A percentile compares a stretch with the other conserved stretches of the same genome.
These are phyloP conservation scores for Talaromyces borbonicus DNA, from an alignment of 495 filamentous ascomycete species.

Conservation along the genomic window DNA sequence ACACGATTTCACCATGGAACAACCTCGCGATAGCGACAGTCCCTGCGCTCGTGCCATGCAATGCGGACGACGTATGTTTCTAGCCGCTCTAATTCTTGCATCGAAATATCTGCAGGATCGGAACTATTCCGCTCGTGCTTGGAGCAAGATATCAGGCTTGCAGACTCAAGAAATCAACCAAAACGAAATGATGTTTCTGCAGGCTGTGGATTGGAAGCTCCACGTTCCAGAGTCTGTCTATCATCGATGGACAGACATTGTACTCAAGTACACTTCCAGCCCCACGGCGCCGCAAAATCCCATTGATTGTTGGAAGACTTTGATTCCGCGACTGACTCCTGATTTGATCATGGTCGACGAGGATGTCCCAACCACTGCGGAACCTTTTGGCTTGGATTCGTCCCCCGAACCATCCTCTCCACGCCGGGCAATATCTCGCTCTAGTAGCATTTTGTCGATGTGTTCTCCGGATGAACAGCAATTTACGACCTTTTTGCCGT, in stretches of 20 bases:
- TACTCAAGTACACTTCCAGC: slow-evolving; percentile 70
- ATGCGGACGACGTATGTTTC: slow-evolving; percentile 95
- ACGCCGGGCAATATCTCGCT: slow-evolving; percentile 7
- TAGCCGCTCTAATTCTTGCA: slow-evolving; percentile 83
- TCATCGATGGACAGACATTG: slow-evolving; percentile 84
- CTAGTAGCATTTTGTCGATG: neutral
- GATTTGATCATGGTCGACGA: slow-evolving; percentile 38
- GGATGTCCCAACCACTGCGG: slow-evolving; percentile 24
- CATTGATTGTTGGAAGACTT: slow-evolving; percentile 54
- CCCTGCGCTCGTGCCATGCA: slow-evolving; percentile 72
- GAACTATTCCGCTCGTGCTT: slow-evolving; percentile 92
- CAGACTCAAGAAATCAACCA: slow-evolving; percentile 87
- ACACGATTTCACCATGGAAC: slow-evolving; percentile 79
- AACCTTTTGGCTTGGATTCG: slow-evolving; percentile 22
- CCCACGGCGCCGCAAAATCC: slow-evolving; percentile 20
- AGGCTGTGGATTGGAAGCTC: slow-evolving; percentile 85
- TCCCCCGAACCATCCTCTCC: slow-evolving; percentile 12
- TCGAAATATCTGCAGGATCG: slow-evolving; percentile 98
- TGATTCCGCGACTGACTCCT: slow-evolving; percentile 70
- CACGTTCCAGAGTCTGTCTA: slow-evolving; percentile 85
- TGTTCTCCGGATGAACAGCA: slow-evolving; percentile 18
- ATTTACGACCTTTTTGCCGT: slow-evolving; percentile 33
- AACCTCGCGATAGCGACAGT: slow-evolving; percentile 66
- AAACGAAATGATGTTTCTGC: slow-evolving; percentile 88
- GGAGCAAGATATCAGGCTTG: slow-evolving; percentile 96